Conservation (phyloP, 2,329 filamentous ascomycete species). For the Epichloe amarillans region DNA sequence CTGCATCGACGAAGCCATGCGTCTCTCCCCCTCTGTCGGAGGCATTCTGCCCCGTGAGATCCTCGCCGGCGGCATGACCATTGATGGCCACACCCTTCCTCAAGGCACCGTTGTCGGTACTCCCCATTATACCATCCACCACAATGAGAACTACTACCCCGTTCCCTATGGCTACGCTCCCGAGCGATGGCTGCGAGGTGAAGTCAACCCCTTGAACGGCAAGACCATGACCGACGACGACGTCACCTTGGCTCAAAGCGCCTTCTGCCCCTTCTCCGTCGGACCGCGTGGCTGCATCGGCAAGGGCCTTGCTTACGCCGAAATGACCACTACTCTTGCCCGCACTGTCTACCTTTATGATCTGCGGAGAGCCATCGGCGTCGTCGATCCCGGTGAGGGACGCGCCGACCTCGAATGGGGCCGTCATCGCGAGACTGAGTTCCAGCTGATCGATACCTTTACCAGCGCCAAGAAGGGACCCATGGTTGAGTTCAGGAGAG, state of each 20-base stretch:
- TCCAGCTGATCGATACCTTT: conserved; percentile 59
- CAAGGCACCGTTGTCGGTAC: conserved; percentile 50
- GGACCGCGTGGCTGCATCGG: conserved; percentile 61
- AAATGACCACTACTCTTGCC: conserved; percentile 51
- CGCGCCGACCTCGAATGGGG: conserved; percentile 35
- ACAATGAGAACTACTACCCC: conserved; percentile 49
- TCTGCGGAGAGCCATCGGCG: conserved; percentile 35
- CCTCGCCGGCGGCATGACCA: conserved; percentile 36
- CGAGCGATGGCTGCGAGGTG: conserved; percentile 50
- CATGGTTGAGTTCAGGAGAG: conserved; percentile 45
- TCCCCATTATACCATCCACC: conserved; percentile 56
- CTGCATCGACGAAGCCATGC: conserved; percentile 54
- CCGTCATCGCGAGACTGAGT: conserved; percentile 44
- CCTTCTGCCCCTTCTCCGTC: conserved; percentile 63
- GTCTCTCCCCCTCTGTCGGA: conserved; percentile 46
- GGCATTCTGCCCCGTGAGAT: conserved; percentile 48
- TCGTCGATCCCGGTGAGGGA: conserved; percentile 40
- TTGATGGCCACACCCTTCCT: conserved; percentile 41
- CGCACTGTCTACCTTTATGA: conserved; percentile 49
- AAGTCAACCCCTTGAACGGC: conserved; percentile 22
- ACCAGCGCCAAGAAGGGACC: conserved; percentile 61
- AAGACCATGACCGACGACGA: conserved; percentile 34
- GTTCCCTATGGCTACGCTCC: conserved; percentile 45
- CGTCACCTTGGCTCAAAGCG: conserved; percentile 43
- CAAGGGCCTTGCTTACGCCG: conserved; percentile 54